Conservation (phyloP, 208 protist genomes). For the Acanthamoeba rhysodes region DNA sequence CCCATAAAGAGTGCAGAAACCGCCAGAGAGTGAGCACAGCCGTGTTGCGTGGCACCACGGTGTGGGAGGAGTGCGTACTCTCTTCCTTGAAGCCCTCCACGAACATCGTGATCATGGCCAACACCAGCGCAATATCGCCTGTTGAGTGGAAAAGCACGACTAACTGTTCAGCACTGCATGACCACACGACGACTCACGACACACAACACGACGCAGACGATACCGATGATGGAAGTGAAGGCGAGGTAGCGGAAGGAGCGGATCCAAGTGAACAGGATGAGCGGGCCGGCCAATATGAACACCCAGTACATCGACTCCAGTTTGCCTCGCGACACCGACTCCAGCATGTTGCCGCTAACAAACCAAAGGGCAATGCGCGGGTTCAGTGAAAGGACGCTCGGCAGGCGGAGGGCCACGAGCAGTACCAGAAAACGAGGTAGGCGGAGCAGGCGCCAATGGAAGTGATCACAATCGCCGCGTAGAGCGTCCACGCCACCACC, state of each 20-base stretch:
- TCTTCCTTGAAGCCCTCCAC: constrained; percentile 55
- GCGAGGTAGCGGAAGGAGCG: constrained; percentile 74
- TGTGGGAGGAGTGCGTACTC: background rate
- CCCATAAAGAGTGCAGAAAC: background rate
- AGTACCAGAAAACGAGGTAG: constrained; percentile 71
- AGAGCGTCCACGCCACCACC: constrained; percentile 4
- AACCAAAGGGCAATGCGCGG: too few species aligned
- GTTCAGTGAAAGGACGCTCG: background rate
- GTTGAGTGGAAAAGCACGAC: background rate
- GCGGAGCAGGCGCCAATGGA: constrained; percentile 68
- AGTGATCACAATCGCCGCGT: constrained; percentile 68
- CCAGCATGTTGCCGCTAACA: constrained; percentile 26
- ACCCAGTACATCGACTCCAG: constrained; percentile 56
- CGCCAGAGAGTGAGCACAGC: too few species aligned
- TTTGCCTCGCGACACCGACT: constrained; percentile 20
- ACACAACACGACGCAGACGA: background rate
- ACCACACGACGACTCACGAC: background rate
- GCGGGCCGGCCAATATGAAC: constrained; percentile 32
- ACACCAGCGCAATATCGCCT: constrained; percentile 47
- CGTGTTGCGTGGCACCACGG: too few species aligned
- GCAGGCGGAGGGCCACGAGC: background rate
- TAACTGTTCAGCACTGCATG: background rate
- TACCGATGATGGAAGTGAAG: constrained; percentile 78
- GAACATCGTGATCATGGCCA: constrained; percentile 49
- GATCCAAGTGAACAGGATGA: constrained; percentile 53